Percentiles rank a stretch among this genome's conserved stretches.
phyloP scores from a whole-genome alignment of 2,329 filamentous ascomycete genomes.

The Cadophora sp. region DNA sequence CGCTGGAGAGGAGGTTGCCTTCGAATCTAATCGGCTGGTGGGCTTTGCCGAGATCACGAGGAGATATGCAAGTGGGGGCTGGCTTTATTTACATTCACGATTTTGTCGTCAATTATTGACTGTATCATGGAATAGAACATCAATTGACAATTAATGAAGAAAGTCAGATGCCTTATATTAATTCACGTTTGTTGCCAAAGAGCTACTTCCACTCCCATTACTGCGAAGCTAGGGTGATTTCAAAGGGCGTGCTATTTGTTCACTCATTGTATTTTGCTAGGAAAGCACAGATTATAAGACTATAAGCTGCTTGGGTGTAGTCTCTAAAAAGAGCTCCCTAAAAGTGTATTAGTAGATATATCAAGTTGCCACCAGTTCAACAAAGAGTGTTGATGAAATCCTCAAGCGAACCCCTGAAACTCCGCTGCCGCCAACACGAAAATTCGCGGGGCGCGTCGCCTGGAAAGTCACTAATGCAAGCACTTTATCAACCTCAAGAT shows the following conservation, averaged over 20 bases:
- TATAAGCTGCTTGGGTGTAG: too few species aligned
- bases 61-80: not conserved
- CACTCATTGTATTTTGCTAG: too few species aligned
- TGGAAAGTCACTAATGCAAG: slow-evolving; percentile 30
- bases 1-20: not conserved
- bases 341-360: too few species aligned
- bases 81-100: slow-evolving; percentile 12
- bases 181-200: too few species aligned
- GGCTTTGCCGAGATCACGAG: slow-evolving; percentile 7
- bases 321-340: too few species aligned
- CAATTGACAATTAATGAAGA: too few species aligned
- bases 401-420: slow-evolving; percentile 17
- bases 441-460: slow-evolving; percentile 34
- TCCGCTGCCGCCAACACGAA: slow-evolving; percentile 20
- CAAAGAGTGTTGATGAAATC: not conserved
- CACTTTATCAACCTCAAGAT: slow-evolving; percentile 28
- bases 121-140: too few species aligned
- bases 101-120: not conserved
- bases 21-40: slow-evolving; percentile 1
- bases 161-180: too few species aligned
- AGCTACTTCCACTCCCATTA: too few species aligned
- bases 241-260: too few species aligned
- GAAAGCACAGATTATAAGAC: too few species aligned
- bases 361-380: not conserved
- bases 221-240: too few species aligned